Percentiles rank a stretch among this genome's conserved stretches.
Evolutionary conservation across 345 rosid genomes (phyloP).

Genomic region (Dipteronia dyeriana): DNA sequence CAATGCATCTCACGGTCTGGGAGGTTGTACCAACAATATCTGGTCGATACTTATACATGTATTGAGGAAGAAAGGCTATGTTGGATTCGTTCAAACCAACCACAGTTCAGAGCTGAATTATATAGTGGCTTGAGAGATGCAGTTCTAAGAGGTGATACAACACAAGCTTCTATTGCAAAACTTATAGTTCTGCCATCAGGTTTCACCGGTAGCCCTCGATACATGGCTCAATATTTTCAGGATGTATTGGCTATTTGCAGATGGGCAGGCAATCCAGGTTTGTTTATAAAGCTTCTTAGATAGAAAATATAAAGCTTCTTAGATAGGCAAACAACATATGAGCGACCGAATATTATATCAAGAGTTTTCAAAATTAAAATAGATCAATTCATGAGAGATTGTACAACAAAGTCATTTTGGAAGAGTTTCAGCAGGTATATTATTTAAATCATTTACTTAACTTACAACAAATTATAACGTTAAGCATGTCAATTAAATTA

Average conservation of each 20-base stretch:
- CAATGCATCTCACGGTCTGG: too few species aligned
- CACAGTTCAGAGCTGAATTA: background rate
- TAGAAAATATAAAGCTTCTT: background rate
- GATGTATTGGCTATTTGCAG: background rate
- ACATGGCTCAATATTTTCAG: background rate
- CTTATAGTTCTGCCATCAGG: background rate
- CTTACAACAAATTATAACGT: too few species aligned
- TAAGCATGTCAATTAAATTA: too few species aligned
- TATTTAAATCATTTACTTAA: too few species aligned
- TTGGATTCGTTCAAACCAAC: background rate
- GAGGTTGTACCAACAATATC: too few species aligned
- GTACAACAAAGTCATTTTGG: background rate
- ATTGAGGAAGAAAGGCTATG: too few species aligned
- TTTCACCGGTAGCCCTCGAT: background rate
- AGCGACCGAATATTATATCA: accelerated
- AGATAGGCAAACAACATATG: too few species aligned
- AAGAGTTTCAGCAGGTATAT: background rate
- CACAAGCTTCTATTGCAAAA: background rate
- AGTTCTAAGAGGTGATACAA: background rate
- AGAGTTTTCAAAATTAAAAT: background rate
- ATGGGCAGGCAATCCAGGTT: background rate
- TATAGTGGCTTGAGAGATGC: background rate
- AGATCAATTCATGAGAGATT: background rate
- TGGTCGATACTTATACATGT: too few species aligned
- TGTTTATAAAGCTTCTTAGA: too few species aligned